These are phyloP conservation scores for Dioscorea cayenensis DNA, from an alignment of 116 monocot genomes.

Conservation along the genomic window DNA sequence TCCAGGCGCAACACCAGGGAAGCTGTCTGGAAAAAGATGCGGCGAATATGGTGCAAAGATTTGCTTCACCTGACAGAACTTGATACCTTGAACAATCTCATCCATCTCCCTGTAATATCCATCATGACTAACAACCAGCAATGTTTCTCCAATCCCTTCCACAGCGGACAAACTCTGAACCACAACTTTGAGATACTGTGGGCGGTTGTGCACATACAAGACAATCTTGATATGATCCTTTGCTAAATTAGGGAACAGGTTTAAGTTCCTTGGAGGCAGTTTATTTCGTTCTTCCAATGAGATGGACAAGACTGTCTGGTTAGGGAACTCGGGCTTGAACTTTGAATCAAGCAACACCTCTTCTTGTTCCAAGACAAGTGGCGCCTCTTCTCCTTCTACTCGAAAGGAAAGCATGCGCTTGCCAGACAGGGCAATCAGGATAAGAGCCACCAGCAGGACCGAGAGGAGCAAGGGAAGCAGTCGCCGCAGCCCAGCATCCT, in stretches of 20 bases:
- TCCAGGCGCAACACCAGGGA: conserved; percentile 66
- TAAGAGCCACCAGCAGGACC: conserved; percentile 17
- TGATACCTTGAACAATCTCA: conserved; percentile 55
- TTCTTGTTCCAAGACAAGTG: not conserved
- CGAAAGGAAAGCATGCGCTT: not conserved
- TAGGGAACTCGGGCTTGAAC: conserved; percentile 51
- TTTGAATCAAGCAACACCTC: conserved; percentile 13
- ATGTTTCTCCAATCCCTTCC: conserved; percentile 76
- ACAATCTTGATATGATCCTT: conserved; percentile 70
- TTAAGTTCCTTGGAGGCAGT: conserved; percentile 60
- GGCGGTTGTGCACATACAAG: conserved; percentile 93
- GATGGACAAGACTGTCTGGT: conserved; percentile 42
- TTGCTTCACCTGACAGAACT: conserved; percentile 94
- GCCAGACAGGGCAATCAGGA: conserved; percentile 19
- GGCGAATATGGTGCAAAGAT: conserved; percentile 92
- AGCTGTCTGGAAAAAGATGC: conserved; percentile 61
- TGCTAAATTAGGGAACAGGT: conserved; percentile 59
- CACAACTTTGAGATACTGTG: conserved; percentile 76
- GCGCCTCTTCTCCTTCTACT: not conserved
- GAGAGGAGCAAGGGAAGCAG: conserved; percentile 21
- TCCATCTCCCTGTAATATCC: conserved; percentile 94
- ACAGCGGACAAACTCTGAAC: conserved; percentile 65
- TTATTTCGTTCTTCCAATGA: conserved; percentile 48
- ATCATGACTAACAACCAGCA: conserved; percentile 95
- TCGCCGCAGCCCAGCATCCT: conserved; percentile 23